Evolutionary conservation across 73 alveolate species (phyloP), one percentile per base, ranked within the genome.

Genomic region (Symbiodinium natans): DNA sequence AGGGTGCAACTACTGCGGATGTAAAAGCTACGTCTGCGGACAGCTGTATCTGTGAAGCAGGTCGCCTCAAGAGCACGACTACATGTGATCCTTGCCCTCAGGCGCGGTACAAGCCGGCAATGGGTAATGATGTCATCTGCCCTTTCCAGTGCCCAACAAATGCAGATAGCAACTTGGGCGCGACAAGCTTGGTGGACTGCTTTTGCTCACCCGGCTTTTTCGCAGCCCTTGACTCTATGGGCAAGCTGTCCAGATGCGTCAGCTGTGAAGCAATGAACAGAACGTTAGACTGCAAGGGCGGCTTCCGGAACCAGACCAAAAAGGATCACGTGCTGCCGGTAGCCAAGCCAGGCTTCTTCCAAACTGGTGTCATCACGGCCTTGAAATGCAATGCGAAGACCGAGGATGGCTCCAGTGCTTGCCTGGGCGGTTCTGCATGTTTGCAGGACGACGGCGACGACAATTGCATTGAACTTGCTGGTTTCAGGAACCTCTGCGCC

Each of bases 331-430:
- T 5, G 29, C 11, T 41, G 38, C 25, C 40, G 39, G 3, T 39
- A 2, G 54, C 93, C 34, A 86, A 43, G 82, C 82, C 82, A 3
- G 94, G 94, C 19, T 87, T 54, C 38, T 87, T 31, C 84, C 94
- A 59, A 68, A 87, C 94, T 3, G 94, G 94, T 9, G 9, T 21
- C 33, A 27, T 82, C 15, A 31, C 84, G 3, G 46, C 84, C 3
- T 83, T 87, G 41, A 40, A 59, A 39, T 87, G 94, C 68, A 42
- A 56, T 6, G 94, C 40, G 17, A 15, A 25, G 33, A 1, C 39
- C 68, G 71, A 46, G 15, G 84, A 59, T 59, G 94, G 94, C 29
- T 0, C 83, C 23, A 36, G 46, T 6, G 84, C 85, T 11, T 87
- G 94, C 42, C 42, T 4, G 19, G 94, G 94, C 38, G 93, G 93